These are phyloP conservation scores for Trichosporon inkin DNA, from an alignment of 1,284 basidiomycete genomes.

Conservation along the genomic window DNA sequence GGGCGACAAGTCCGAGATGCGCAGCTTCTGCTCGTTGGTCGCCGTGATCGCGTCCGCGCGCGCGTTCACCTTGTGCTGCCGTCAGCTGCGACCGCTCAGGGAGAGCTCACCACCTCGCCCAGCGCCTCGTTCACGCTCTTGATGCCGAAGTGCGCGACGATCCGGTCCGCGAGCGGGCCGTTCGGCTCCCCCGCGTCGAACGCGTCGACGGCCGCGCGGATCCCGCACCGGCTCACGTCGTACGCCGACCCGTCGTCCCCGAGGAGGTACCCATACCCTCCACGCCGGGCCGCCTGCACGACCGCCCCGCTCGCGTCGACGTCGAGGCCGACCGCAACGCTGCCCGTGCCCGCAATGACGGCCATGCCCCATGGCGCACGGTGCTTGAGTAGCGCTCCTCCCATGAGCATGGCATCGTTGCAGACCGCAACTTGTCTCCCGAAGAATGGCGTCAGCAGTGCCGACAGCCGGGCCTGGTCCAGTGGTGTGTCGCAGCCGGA, in stretches of 20 bases:
- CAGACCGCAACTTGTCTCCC: conserved; percentile 17
- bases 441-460: conserved; percentile 31
- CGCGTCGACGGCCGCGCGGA: conserved; percentile 29
- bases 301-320: conserved; percentile 24
- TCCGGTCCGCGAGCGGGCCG: conserved; percentile 24
- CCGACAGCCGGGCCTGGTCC: conserved; percentile 31
- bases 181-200: conserved; percentile 30
- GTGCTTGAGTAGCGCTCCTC: conserved; percentile 31
- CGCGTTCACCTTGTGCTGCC: conserved; percentile 35
- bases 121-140: conserved; percentile 30
- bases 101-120: conserved; percentile 29
- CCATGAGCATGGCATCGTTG: conserved; percentile 41
- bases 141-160: conserved; percentile 31
- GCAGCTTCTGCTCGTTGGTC: conserved; percentile 36
- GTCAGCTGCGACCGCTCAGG: neutral
- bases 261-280: conserved; percentile 38
- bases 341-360: conserved; percentile 41
- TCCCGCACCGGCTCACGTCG: conserved; percentile 34
- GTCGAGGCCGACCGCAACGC: conserved; percentile 32
- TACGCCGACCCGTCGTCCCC: conserved; percentile 42
- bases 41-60: conserved; percentile 24
- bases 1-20: conserved; percentile 27
- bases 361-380: conserved; percentile 37
- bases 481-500: conserved; percentile 38
- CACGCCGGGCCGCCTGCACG: conserved; percentile 28